Evolutionary conservation across 768 basidiomycete genomes (phyloP).

Genomic region (Auricularia heimuer): DNA sequence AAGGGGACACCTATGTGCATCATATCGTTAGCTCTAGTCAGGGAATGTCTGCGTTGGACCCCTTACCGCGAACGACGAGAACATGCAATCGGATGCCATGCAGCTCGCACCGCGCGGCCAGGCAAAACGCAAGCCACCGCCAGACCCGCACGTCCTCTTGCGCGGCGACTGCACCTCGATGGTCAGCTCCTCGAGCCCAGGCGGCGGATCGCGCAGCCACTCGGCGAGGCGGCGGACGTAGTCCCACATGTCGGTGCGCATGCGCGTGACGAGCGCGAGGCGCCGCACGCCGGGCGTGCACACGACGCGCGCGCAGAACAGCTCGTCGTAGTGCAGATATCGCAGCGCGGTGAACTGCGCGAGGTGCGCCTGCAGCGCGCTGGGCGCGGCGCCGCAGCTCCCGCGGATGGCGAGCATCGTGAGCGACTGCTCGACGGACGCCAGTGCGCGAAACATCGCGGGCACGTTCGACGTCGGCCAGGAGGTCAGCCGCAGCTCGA

Average conservation of each 20-base stretch:
- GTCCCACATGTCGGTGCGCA: conserved; percentile 1
- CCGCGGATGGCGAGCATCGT: background rate
- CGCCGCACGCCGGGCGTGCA: background rate
- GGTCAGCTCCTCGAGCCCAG: background rate
- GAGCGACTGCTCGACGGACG: background rate
- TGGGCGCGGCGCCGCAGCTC: background rate
- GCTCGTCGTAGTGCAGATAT: background rate
- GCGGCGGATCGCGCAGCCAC: background rate
- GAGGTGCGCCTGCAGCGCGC: background rate
- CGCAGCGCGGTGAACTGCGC: background rate
- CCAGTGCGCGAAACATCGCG: background rate
- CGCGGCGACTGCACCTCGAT: conserved; percentile 1
- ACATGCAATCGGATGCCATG: background rate
- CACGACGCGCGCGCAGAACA: conserved; percentile 1
- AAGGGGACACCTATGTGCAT: background rate
- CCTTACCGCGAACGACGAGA: background rate
- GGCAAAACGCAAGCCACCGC: background rate
- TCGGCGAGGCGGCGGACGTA: background rate
- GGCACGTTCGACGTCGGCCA: background rate
- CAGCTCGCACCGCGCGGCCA: background rate
- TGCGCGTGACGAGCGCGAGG: background rate
- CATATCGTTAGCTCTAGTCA: background rate
- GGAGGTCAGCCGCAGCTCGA: background rate
- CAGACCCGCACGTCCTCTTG: background rate
- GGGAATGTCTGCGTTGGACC: background rate